Percentiles rank a stretch among this genome's conserved stretches.
Conservation (phyloP, 2,329 filamentous ascomycete species). For the Trichoderma brevicompactum region DNA sequence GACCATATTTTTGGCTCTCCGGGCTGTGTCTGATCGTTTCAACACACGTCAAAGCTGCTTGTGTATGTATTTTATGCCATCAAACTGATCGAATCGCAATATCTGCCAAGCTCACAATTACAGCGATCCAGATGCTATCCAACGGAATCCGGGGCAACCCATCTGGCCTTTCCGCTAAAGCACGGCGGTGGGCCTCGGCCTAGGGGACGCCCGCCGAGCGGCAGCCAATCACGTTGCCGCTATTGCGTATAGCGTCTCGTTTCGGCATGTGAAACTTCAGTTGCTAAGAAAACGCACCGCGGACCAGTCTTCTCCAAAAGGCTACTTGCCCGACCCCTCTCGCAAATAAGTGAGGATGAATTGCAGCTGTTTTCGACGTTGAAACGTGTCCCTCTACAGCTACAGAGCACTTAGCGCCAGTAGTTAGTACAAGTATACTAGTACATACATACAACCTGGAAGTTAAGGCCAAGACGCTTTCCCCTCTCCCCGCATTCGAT, state of each 20-base stretch:
- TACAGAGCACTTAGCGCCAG: neutral
- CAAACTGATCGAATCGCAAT: no score
- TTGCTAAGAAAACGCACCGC: neutral
- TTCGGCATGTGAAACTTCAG: conserved; percentile 20
- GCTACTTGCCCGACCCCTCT: neutral
- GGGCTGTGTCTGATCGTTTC: neutral
- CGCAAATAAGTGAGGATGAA: neutral
- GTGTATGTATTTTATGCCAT: no score
- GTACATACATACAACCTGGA: neutral
- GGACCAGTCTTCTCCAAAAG: conserved; percentile 8
- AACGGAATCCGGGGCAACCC: conserved; percentile 14
- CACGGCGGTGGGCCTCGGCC: conserved; percentile 21
- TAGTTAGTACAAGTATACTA: neutral
- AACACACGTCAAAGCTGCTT: no score
- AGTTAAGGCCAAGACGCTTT: neutral
- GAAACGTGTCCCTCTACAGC: conserved; percentile 9
- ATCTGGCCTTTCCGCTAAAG: conserved; percentile 16
- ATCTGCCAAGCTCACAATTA: no score
- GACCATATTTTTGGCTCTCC: neutral
- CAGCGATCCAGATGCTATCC: no score
- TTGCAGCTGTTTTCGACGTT: neutral
- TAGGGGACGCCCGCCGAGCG: neutral
- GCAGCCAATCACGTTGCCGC: conserved; percentile 8
- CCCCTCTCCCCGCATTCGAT: conserved; percentile 8
- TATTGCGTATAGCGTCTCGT: conserved; percentile 11